Evolutionary conservation across 768 basidiomycete species (phyloP).

Genomic region (Collybia nuda): DNA sequence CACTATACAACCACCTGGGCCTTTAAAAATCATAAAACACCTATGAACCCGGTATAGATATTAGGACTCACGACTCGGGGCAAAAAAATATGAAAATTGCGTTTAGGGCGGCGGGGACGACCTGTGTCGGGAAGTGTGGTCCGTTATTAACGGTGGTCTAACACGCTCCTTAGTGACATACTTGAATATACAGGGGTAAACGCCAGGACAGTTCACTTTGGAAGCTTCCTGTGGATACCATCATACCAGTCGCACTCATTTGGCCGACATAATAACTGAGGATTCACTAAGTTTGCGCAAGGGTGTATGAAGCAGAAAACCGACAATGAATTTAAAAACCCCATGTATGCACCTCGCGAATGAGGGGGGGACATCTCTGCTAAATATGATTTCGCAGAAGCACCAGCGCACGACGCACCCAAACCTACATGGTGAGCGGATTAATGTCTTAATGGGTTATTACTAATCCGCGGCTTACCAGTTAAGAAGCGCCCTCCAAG

Average conservation of each 20-base stretch:
- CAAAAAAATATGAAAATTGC: conserved; percentile 44
- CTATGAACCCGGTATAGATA: background rate
- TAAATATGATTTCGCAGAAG: conserved; percentile 50
- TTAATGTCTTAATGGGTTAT: background rate
- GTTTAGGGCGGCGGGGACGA: conserved; percentile 48
- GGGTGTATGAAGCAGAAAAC: conserved; percentile 7
- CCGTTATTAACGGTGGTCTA: too few species aligned
- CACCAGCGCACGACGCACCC: conserved; percentile 42
- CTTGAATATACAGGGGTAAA: conserved; percentile 50
- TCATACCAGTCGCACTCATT: conserved; percentile 55
- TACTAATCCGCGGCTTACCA: conserved; percentile 25
- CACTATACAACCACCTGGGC: conserved; percentile 53
- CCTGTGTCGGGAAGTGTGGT: conserved; percentile 15
- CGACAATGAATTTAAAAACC: conserved; percentile 52
- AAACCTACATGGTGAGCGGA: conserved; percentile 25
- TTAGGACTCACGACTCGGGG: conserved; percentile 44
- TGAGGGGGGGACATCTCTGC: conserved; percentile 51
- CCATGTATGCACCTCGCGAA: conserved; percentile 48
- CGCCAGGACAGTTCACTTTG: conserved; percentile 45
- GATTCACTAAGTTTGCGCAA: background rate
- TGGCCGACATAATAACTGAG: conserved; percentile 51
- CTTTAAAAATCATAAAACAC: conserved; percentile 18
- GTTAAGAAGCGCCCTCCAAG: conserved; percentile 53
- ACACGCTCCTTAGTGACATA: conserved; percentile 6
- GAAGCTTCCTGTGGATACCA: conserved; percentile 48